Evolutionary conservation across 495 filamentous ascomycete genomes (phyloP).

Genomic region (Aspergillus biplanus): DNA sequence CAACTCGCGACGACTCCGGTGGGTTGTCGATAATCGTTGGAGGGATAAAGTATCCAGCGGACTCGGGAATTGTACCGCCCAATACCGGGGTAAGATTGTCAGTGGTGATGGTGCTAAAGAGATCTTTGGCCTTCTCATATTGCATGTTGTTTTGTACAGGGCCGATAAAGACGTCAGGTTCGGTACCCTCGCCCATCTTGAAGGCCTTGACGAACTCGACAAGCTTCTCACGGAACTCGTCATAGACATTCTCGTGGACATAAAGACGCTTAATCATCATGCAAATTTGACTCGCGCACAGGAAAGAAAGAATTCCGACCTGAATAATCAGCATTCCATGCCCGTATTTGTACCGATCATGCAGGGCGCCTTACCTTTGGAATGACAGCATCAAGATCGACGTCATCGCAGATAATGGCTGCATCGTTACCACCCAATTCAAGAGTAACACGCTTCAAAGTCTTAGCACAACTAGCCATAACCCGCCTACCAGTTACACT

Average conservation of each 20-base stretch:
- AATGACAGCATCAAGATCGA: constrained; percentile 60
- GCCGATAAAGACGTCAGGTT: constrained; percentile 46
- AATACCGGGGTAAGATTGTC: constrained; percentile 42
- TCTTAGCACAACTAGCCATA: constrained; percentile 61
- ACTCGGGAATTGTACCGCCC: constrained; percentile 30
- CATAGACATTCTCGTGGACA: constrained; percentile 67
- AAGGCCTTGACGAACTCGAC: constrained; percentile 56
- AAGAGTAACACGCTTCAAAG: constrained; percentile 62
- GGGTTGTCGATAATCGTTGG: constrained; percentile 62
- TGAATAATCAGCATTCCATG: background rate
- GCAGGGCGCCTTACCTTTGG: constrained; percentile 42
- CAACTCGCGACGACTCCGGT: constrained; percentile 49
- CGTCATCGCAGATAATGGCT: constrained; percentile 62
- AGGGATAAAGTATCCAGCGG: constrained; percentile 51
- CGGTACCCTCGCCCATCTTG: constrained; percentile 45
- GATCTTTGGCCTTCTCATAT: constrained; percentile 52
- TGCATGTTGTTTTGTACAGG: constrained; percentile 64
- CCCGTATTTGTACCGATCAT: background rate
- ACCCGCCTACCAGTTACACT: constrained; percentile 67
- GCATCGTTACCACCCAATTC: constrained; percentile 70
- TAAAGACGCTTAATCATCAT: constrained; percentile 66
- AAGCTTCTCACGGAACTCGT: constrained; percentile 57
- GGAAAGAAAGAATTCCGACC: constrained; percentile 51
- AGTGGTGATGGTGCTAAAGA: constrained; percentile 47
- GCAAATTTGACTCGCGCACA: constrained; percentile 56